Evolutionary conservation across 495 filamentous ascomycete genomes (phyloP).

Genomic region (Podospora didyma): DNA sequence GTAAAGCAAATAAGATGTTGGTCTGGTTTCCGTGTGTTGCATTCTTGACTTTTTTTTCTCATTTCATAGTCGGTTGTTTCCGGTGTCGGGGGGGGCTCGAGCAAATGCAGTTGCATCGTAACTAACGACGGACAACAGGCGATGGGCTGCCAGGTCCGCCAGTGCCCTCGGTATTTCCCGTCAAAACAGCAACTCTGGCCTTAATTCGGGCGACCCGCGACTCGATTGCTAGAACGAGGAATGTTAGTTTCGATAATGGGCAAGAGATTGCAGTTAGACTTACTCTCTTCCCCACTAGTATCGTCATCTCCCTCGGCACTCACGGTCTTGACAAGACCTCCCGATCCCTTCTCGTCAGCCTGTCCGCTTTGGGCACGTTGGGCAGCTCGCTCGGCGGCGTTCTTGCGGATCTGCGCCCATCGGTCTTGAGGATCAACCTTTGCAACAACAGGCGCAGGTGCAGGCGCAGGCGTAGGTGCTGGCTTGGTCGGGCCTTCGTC

Average conservation of each 20-base stretch:
- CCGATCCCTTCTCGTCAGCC: constrained; percentile 51
- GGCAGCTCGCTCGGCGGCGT: constrained; percentile 76
- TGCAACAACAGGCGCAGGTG: constrained; percentile 21
- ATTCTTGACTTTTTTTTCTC: not conserved
- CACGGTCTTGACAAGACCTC: constrained; percentile 44
- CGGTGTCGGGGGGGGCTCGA: not conserved
- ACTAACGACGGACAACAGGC: constrained; percentile 23
- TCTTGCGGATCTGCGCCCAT: constrained; percentile 94
- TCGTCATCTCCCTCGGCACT: constrained; percentile 65
- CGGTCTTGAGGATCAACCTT: constrained; percentile 53
- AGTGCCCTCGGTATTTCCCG: constrained; percentile 52
- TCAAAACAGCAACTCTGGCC: constrained; percentile 90
- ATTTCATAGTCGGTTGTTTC: not conserved
- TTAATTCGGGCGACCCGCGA: constrained; percentile 96
- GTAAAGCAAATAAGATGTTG: not conserved
- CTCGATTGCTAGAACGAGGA: constrained; percentile 71
- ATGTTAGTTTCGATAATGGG: constrained; percentile 25
- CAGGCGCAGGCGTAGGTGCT: constrained; percentile 21
- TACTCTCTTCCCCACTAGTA: constrained; percentile 94
- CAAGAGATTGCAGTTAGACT: constrained; percentile 33
- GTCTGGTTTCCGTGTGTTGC: not conserved
- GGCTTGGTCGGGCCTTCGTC: constrained; percentile 16
- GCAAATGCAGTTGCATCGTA: constrained; percentile 9
- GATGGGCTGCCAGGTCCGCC: constrained; percentile 12
- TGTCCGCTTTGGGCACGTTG: constrained; percentile 33